Base-by-base conservation (phyloP, 495 filamentous ascomycete species). In the Trichoderma virens region DNA sequence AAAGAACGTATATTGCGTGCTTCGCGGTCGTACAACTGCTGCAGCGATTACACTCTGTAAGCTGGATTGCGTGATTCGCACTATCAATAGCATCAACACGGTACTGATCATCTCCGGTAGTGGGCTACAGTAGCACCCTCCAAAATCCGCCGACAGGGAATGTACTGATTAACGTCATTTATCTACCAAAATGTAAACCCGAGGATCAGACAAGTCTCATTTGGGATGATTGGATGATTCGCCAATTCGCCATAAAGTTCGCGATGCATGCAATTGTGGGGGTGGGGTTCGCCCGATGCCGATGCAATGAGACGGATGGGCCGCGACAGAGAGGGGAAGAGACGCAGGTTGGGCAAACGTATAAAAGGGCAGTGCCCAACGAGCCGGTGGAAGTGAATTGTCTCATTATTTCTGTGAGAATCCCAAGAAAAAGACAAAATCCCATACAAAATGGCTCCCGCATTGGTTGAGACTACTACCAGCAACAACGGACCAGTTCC, bases 391-490 rank as follows among this genome's bases (percentile, higher is more conserved):
- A 16, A 13, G 0, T 30, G 51, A 56, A 56, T 28, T 5, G 25
- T 20, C 8, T 47, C 9, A 51, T 7, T 5, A 41, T 41, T 41
- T 16, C 38, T 47, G 20, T 56, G 11, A 2, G 20, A 56, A n/a
- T 13, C 16, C 28, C 4, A 28, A 56, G 13, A 31, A 56, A 13
- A 56, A n/a, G 11, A 30, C 7, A 9, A 3, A 14, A 30, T 56
- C 18, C 30, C 23, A 30, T 8, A 62, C 35, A 62, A 16, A 39
- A 86, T 86, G 84, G 82, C 85, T 62, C 83, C 85, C 27, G 79
- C 81, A 62, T 72, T 81, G 66, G 80, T 76, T 27, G 78, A 82
- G 54, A 80, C 73, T 56, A 68, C 75, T 67, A 68, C 67, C 63
- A 65, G 65, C 56, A 65, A 67, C 51, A 8, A 45, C 27, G 30